A percentile compares a stretch with the other conserved stretches of the same genome.
Conservation (phyloP, 805 yeast genomes). For the Candida pini region DNA sequence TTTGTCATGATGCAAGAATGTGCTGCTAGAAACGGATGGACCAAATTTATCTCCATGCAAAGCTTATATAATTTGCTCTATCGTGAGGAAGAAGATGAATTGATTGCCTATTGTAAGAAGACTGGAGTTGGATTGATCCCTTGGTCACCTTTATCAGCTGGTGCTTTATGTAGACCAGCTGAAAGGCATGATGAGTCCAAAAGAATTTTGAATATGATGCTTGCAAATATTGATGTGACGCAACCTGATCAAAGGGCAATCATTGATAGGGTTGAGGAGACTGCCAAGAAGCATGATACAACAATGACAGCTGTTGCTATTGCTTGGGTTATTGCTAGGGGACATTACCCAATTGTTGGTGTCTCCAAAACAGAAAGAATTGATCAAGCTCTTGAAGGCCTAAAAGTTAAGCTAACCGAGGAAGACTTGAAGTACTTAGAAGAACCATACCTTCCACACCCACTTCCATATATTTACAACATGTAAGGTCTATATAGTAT, state of each 20-base stretch:
- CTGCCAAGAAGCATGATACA: conserved; percentile 40
- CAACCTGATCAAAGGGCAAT: conserved; percentile 4
- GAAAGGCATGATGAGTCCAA: conserved; percentile 1
- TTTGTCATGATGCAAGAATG: conserved; percentile 48
- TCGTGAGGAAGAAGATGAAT: conserved; percentile 63
- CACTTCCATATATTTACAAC: too few relatives aligned
- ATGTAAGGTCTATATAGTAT: too few relatives aligned
- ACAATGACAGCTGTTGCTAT: conserved; percentile 48
- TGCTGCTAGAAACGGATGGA: conserved; percentile 55
- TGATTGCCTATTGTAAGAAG: conserved; percentile 47
- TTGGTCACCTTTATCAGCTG: conserved; percentile 58
- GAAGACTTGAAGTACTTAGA: conserved; percentile 33
- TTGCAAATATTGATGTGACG: conserved; percentile 15
- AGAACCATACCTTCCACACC: conserved; percentile 27
- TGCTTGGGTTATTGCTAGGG: conserved; percentile 47
- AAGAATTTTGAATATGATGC: background rate
- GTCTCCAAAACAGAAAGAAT: conserved; percentile 40
- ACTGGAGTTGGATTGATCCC: conserved; percentile 56
- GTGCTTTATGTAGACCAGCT: conserved; percentile 49
- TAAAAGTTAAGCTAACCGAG: conserved; percentile 32
- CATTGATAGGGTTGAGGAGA: conserved; percentile 44
- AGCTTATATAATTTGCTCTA: conserved; percentile 49
- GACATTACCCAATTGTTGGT: conserved; percentile 49
- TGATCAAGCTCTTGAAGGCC: conserved; percentile 42
- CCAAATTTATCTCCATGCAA: conserved; percentile 56